These are phyloP conservation scores for Phaeosphaeria sp. DNA, from an alignment of 2,329 filamentous ascomycete genomes.

Conservation along the genomic window DNA sequence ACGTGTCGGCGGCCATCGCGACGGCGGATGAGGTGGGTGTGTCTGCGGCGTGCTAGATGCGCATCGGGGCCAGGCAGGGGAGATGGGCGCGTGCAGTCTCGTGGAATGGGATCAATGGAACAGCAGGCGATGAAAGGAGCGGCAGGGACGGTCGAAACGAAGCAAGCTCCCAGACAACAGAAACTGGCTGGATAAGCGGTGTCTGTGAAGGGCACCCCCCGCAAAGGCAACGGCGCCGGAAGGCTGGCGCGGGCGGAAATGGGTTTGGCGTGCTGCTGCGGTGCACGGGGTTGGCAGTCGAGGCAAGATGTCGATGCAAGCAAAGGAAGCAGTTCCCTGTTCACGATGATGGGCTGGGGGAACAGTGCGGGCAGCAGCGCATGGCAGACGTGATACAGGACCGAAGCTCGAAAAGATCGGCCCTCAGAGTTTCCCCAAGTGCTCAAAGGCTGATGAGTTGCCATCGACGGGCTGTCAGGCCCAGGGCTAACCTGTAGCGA, in stretches of 20 bases:
- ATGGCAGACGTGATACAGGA: neutral
- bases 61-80: constrained; percentile 37
- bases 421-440: constrained; percentile 1
- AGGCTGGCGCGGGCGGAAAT: constrained; percentile 5
- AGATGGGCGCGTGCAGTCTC: constrained; percentile 22
- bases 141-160: constrained; percentile 2
- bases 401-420: constrained; percentile 7
- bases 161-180: constrained; percentile 4
- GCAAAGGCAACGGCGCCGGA: constrained; percentile 6
- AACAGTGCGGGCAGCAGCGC: neutral
- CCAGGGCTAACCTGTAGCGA: constrained; percentile 6
- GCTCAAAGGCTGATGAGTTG: constrained; percentile 3
- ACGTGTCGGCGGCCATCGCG: constrained; percentile 46
- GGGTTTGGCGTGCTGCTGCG: constrained; percentile 1
- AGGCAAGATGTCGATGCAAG: neutral
- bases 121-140: constrained; percentile 2
- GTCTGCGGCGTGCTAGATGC: constrained; percentile 38
- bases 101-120: constrained; percentile 8
- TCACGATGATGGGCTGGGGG: neutral
- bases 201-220: constrained; percentile 13
- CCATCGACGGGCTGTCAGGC: constrained; percentile 13
- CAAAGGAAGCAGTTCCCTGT: neutral
- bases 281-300: constrained; percentile 1
- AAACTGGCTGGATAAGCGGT: constrained; percentile 14
- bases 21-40: constrained; percentile 12